These are phyloP conservation scores for Echria macrotheca DNA, from an alignment of 495 filamentous ascomycete species.

Conservation along the genomic window DNA sequence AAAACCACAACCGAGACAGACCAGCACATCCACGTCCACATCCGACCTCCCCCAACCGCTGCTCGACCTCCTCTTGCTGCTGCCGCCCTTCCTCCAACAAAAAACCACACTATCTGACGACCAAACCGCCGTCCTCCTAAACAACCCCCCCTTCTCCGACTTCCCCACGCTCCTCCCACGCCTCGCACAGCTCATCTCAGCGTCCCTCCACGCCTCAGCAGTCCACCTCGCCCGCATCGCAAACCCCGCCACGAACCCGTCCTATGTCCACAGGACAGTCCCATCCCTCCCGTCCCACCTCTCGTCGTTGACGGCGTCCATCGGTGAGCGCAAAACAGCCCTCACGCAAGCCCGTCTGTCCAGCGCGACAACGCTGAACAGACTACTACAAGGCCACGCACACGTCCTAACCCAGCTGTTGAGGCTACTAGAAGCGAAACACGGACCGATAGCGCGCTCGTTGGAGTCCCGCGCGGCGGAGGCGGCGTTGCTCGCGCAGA, in stretches of 20 bases:
- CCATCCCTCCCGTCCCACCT: conserved; percentile 32
- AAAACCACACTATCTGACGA: conserved; percentile 15
- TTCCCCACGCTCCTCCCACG: conserved; percentile 36
- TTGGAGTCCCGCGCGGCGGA: conserved; percentile 55
- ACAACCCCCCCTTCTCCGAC: conserved; percentile 36
- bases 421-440: conserved; percentile 46
- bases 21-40: conserved; percentile 7
- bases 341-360: conserved; percentile 32
- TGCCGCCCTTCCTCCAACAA: conserved; percentile 32
- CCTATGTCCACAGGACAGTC: conserved; percentile 45
- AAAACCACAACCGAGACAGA: conserved; percentile 10
- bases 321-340: conserved; percentile 17
- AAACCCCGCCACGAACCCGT: conserved; percentile 46
- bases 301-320: conserved; percentile 18
- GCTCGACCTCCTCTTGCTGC: conserved; percentile 39
- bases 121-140: conserved; percentile 31
- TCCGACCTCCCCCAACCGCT: conserved; percentile 27
- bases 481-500: conserved; percentile 48
- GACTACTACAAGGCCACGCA: conserved; percentile 27
- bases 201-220: conserved; percentile 33
- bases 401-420: conserved; percentile 29
- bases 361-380: conserved; percentile 22
- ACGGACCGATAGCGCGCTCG: conserved; percentile 59
- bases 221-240: conserved; percentile 39
- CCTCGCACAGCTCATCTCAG: conserved; percentile 36